Evolutionary conservation across 2,329 filamentous ascomycete genomes (phyloP), one percentile per base, ranked within the genome.

Genomic region (Hymenoscyphus repandus): DNA sequence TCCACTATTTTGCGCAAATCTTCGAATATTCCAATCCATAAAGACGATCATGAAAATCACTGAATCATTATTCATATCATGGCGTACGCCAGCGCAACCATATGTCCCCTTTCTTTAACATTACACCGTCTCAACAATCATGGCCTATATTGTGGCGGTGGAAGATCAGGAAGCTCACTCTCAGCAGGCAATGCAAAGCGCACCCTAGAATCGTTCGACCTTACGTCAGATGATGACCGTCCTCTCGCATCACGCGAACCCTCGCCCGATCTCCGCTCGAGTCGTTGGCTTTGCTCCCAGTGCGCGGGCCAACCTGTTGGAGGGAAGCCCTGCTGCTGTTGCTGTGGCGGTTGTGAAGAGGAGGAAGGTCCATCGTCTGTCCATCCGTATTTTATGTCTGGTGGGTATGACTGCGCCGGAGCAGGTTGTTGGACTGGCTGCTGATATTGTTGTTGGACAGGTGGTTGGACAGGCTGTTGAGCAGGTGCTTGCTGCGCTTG

Each of bases 161-260:
- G 22, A 7, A 27, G 4, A 27, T 27, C 22, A 27, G 22, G 22
- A 27, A 27, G 22, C 22, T 27, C 22, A 7, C 22, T 27, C 22
- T 27, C 22, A 7, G 4, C 22, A 27, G 75, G 78, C 67, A 80
- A 83, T 61, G 76, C 80, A 70, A 79, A 95, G 70, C 75, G 90
- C 65, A 77, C 80, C 69, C 89, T 89, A 62, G 90, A 88, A 95
- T 95, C 80, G 46, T 27, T n/a, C 15, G 46, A 17, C 39, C 58
- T 53, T 18, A 50, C 44, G 3, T 50, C 51, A 2, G 46, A 52
- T 17, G 53, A 45, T 11, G 53, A 51, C 37, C 57, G 51, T 7
- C 49, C 52, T 37, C 52, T 47, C 18, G 39, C 11, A 17, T 18
- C 37, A 18, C 46, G 47, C 38, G 47, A 31, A 39, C 20, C 34